Conservation (phyloP, 208 protist species). For the Acanthamoeba royreba region DNA sequence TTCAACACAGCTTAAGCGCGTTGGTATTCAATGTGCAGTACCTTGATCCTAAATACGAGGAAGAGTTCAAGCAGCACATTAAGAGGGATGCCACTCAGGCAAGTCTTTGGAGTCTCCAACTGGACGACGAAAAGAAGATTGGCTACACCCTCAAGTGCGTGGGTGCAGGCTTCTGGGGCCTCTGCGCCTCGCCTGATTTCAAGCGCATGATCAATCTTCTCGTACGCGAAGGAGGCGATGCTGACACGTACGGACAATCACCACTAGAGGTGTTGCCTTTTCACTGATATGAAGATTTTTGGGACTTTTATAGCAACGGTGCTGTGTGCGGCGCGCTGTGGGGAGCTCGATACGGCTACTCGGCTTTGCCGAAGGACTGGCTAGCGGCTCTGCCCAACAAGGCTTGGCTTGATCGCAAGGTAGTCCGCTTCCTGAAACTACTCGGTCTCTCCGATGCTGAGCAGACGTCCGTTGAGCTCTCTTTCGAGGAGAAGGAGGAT, state of each 20-base stretch:
- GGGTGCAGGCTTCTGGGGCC: slow-evolving; percentile 42
- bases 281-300: neutral
- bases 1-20: too few species aligned
- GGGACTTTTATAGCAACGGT: too few species aligned
- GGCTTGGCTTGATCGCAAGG: slow-evolving; percentile 55
- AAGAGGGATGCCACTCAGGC: neutral
- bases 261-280: neutral
- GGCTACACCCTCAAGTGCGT: slow-evolving; percentile 72
- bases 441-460: neutral
- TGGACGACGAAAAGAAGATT: slow-evolving; percentile 36
- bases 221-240: slow-evolving; percentile 67
- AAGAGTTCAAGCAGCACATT: slow-evolving; percentile 12
- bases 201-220: slow-evolving; percentile 56
- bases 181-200: slow-evolving; percentile 63
- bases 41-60: neutral
- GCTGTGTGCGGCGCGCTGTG: slow-evolving; percentile 57
- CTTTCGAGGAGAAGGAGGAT: neutral
- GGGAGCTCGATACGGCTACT: slow-evolving; percentile 52
- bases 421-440: slow-evolving; percentile 41
- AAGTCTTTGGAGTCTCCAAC: slow-evolving; percentile 27
- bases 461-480: neutral
- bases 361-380: slow-evolving; percentile 53
- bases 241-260: slow-evolving; percentile 60
- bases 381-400: slow-evolving; percentile 56
- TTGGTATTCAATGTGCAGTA: neutral